Percentiles rank a stretch among this genome's conserved stretches.
Conservation (phyloP, 768 basidiomycete genomes). For the Boletus sp. region DNA sequence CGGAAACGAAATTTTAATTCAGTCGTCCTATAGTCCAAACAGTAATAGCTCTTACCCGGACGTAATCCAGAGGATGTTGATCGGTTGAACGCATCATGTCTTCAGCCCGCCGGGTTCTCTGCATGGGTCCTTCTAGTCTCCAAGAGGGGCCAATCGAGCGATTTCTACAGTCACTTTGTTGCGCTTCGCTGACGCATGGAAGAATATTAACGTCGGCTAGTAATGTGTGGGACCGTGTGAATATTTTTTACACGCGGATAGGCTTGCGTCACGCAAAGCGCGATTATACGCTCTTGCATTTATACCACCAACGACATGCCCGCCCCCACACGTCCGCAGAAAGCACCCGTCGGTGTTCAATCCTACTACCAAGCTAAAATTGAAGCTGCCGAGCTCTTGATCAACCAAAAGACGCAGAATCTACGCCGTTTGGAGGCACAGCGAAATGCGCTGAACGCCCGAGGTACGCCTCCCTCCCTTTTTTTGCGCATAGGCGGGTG, state of each 20-base stretch:
- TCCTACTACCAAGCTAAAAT: conserved; percentile 97
- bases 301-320: conserved; percentile 33
- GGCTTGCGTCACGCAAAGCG: conserved; percentile 12
- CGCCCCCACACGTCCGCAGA: conserved; percentile 30
- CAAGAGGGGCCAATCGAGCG: no score
- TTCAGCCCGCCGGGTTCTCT: no score
- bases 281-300: neutral
- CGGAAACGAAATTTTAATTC: no score
- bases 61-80: no score
- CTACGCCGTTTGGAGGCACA: conserved; percentile 93
- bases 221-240: conserved; percentile 11
- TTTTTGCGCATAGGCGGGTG: neutral
- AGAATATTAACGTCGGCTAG: no score
- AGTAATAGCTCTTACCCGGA: no score
- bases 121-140: no score
- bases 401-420: conserved; percentile 97
- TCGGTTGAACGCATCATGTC: no score
- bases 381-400: conserved; percentile 85
- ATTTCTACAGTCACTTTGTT: no score
- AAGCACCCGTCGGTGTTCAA: conserved; percentile 66
- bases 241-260: neutral
- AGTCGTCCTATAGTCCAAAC: no score
- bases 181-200: no score
- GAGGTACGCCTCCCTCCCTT: conserved; percentile 52
- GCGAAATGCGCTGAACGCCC: conserved; percentile 92